Conservation (phyloP, 148 eudicot genomes). For the Rhododendron williamsianum region DNA sequence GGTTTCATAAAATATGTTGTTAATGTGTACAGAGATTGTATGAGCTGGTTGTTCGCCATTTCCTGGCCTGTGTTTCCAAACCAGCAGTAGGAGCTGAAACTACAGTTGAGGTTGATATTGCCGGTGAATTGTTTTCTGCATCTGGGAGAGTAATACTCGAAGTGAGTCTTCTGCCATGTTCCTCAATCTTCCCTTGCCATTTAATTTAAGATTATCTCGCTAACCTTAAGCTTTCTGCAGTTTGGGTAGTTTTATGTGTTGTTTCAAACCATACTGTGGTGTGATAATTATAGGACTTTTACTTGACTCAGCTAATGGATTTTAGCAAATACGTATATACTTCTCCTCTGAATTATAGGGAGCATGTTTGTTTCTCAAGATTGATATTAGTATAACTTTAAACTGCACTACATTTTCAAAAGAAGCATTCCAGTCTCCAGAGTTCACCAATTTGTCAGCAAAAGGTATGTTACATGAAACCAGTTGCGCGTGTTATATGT, state of each 20-base stretch:
- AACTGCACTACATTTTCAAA: not conserved
- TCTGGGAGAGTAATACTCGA: constrained; percentile 82
- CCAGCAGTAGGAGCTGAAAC: constrained; percentile 99
- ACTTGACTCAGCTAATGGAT: not conserved
- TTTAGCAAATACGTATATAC: not conserved
- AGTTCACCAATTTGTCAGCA: not conserved
- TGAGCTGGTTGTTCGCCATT: constrained; percentile 97
- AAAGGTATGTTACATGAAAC: not conserved
- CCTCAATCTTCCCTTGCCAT: not conserved
- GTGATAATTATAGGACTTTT: not conserved
- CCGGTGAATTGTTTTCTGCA: constrained; percentile 77
- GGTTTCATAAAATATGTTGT: not conserved
- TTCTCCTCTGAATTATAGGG: not conserved
- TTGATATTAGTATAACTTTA: not conserved
- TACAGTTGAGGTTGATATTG: constrained; percentile 81
- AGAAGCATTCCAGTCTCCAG: not conserved
- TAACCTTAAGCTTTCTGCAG: not conserved
- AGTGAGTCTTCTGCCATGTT: constrained; percentile 35
- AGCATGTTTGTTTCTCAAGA: not conserved
- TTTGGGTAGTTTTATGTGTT: not conserved
- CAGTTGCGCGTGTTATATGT: not conserved
- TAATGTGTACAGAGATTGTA: constrained; percentile 61
- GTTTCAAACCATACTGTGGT: not conserved
- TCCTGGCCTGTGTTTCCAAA: constrained; percentile 95
- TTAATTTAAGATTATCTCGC: not conserved